Conservation (phyloP, 2,329 filamentous ascomycete genomes). For the Pseudogymnoascus sp. region DNA sequence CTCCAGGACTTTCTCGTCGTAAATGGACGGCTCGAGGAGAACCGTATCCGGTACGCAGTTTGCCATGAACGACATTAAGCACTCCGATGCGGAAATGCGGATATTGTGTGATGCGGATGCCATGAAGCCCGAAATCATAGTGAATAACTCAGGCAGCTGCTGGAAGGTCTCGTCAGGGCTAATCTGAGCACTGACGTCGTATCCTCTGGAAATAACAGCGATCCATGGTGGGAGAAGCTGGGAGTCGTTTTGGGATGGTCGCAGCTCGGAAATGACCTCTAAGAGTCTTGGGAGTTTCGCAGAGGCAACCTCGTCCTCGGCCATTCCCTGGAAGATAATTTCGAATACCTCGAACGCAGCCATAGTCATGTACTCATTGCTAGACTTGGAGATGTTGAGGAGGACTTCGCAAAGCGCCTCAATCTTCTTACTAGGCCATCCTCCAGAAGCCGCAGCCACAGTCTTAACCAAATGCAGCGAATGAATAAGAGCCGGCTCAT, state of each 20-base stretch:
- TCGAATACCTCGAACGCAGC: conserved; percentile 96
- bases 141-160: conserved; percentile 79
- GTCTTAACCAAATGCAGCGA: conserved; percentile 88
- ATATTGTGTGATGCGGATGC: conserved; percentile 88
- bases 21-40: conserved; percentile 81
- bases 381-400: conserved; percentile 79
- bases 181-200: conserved; percentile 85
- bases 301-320: conserved; percentile 75
- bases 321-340: conserved; percentile 89
- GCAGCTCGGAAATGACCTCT: conserved; percentile 85
- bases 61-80: conserved; percentile 82
- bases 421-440: conserved; percentile 95
- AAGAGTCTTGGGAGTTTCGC: conserved; percentile 82
- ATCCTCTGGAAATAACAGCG: conserved; percentile 86
- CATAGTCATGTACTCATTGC: conserved; percentile 94
- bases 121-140: conserved; percentile 71
- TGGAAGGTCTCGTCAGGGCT: conserved; percentile 86
- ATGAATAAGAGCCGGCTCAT: conserved; percentile 83
- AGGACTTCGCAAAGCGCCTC: conserved; percentile 85
- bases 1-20: conserved; percentile 82
- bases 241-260: conserved; percentile 86
- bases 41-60: conserved; percentile 81
- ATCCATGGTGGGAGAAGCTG: conserved; percentile 95
- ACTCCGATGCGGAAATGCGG: conserved; percentile 87
- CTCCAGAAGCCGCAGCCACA: conserved; percentile 76